Conservation (phyloP, 139 green algal genomes). For the Picochlorum sp. region DNA sequence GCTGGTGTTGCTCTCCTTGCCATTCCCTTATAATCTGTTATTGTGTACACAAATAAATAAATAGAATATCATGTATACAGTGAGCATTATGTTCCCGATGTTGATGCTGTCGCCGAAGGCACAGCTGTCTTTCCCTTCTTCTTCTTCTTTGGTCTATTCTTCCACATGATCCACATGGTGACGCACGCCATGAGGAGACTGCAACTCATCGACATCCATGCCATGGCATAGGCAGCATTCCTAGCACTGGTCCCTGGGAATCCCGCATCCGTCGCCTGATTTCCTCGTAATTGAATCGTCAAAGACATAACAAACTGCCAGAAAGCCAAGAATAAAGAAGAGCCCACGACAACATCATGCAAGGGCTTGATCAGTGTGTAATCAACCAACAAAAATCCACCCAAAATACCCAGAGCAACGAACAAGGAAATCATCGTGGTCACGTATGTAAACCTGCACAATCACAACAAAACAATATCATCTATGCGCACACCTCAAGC, state of each 20-base stretch:
- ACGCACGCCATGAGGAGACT: neutral
- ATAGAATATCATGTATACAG: too few relatives aligned
- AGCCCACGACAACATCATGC: neutral
- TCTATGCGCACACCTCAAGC: neutral
- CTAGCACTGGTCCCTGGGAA: neutral
- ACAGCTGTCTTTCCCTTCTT: neutral
- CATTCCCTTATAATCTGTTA: too few relatives aligned
- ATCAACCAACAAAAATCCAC: constrained; percentile 2
- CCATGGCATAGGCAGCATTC: constrained; percentile 3
- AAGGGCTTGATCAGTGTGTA: neutral
- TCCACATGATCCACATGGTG: neutral
- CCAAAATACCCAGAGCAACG: neutral
- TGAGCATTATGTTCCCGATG: too few relatives aligned
- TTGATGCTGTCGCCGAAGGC: neutral
- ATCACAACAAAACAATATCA: neutral
- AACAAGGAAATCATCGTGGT: neutral
- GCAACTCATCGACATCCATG: constrained; percentile 1
- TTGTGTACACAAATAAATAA: too few relatives aligned
- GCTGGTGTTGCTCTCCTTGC: too few relatives aligned
- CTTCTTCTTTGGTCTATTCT: constrained; percentile 1
- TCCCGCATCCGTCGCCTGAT: constrained; percentile 9
- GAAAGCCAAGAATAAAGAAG: constrained; percentile 1
- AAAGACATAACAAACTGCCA: constrained; percentile 14
- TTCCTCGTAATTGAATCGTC: constrained; percentile 11
- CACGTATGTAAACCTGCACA: constrained; percentile 9